phyloP scores from a whole-genome alignment of 1,284 basidiomycete species.

The Bondarzewia mesenterica region DNA sequence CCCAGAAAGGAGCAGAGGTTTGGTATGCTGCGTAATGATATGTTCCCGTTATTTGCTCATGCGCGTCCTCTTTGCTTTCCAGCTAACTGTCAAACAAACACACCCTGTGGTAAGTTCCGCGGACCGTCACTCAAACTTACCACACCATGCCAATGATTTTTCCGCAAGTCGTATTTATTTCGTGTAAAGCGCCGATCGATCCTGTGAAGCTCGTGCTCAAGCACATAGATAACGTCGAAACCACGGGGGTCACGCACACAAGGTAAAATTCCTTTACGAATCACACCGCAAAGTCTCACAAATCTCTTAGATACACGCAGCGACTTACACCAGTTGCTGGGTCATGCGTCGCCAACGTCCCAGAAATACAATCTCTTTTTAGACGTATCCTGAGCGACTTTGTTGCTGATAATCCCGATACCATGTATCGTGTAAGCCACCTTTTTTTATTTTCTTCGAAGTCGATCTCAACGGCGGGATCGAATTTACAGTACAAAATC shows the following conservation, averaged over 20 bases:
- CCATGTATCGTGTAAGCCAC: slow-evolving; percentile 32
- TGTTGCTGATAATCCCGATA: slow-evolving; percentile 35
- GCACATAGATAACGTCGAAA: slow-evolving; percentile 54
- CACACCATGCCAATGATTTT: background rate
- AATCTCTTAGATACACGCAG: slow-evolving; percentile 50
- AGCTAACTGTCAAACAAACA: slow-evolving; percentile 73
- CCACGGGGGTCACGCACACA: slow-evolving; percentile 57
- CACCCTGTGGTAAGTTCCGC: slow-evolving; percentile 53
- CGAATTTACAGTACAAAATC: slow-evolving; percentile 69
- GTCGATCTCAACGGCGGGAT: background rate
- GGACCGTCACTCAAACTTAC: slow-evolving; percentile 2
- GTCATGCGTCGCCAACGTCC: slow-evolving; percentile 56
- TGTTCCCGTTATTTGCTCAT: slow-evolving; percentile 5
- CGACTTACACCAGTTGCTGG: slow-evolving; percentile 63
- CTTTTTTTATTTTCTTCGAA: background rate
- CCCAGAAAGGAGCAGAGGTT: slow-evolving; percentile 57
- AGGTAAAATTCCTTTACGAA: slow-evolving; percentile 39
- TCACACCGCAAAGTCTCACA: no score
- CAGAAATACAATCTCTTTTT: slow-evolving; percentile 60
- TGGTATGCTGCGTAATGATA: slow-evolving; percentile 32
- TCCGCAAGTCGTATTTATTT: slow-evolving; percentile 63
- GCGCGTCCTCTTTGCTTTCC: slow-evolving; percentile 2
- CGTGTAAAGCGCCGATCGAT: slow-evolving; percentile 68
- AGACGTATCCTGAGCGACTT: slow-evolving; percentile 42
- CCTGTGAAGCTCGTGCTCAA: slow-evolving; percentile 64